Evolutionary conservation across 1,284 basidiomycete genomes (phyloP).

Genomic region (Leccinum griseonigrum): DNA sequence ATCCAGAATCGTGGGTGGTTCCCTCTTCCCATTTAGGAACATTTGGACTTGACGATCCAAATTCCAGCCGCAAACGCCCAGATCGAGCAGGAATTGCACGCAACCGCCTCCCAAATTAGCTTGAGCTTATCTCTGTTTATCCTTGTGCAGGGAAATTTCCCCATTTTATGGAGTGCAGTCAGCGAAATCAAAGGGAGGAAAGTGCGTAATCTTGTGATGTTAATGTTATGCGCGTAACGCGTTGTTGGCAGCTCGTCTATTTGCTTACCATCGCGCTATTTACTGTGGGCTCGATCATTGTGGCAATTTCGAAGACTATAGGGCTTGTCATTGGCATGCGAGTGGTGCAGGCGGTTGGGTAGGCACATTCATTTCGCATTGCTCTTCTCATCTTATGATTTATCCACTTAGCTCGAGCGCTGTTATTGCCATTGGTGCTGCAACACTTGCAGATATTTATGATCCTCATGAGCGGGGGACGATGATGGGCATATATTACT

Average conservation of each 20-base stretch:
- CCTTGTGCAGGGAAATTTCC: constrained; percentile 66
- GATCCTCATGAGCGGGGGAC: constrained; percentile 77
- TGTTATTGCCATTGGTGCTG: constrained; percentile 77
- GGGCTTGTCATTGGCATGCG: constrained; percentile 73
- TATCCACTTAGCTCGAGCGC: constrained; percentile 58
- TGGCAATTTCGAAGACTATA: constrained; percentile 62
- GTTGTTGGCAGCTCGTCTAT: constrained; percentile 56
- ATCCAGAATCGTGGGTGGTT: constrained; percentile 63
- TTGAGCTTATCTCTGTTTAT: constrained; percentile 78
- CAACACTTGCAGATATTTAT: constrained; percentile 80
- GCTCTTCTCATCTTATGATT: background rate
- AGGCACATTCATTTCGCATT: constrained; percentile 12
- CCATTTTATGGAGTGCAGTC: constrained; percentile 69
- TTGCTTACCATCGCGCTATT: constrained; percentile 61
- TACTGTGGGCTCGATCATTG: constrained; percentile 60
- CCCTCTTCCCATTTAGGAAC: background rate
- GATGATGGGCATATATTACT: constrained; percentile 81
- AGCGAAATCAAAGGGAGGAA: constrained; percentile 83
- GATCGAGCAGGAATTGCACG: constrained; percentile 64
- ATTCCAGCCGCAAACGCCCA: constrained; percentile 62
- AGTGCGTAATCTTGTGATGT: constrained; percentile 34
- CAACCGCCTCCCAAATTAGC: constrained; percentile 68
- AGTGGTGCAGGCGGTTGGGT: constrained; percentile 65
- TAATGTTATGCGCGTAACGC: background rate
- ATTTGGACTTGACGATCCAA: constrained; percentile 10